Conservation (phyloP, 1,284 basidiomycete genomes). For the Apiotrichum gracile region DNA sequence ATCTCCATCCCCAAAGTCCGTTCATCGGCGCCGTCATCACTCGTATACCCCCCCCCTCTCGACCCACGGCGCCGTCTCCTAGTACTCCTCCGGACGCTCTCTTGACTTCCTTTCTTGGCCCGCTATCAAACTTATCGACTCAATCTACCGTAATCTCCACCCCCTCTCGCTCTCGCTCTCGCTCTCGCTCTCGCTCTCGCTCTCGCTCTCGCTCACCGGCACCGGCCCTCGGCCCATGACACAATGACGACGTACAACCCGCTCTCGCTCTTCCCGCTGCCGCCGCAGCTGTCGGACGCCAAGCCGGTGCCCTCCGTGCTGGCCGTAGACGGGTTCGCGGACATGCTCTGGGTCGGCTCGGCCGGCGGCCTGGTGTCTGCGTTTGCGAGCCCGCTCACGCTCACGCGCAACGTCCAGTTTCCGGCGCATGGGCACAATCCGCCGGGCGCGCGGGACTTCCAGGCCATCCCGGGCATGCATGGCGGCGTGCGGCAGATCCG, state of each 20-base stretch:
- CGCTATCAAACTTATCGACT: too few relatives aligned
- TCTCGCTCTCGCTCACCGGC: background rate
- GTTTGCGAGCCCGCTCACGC: slow-evolving; percentile 57
- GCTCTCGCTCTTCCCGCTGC: slow-evolving; percentile 43
- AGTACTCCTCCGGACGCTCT: too few relatives aligned
- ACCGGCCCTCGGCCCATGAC: slow-evolving; percentile 4
- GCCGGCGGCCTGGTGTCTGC: slow-evolving; percentile 67
- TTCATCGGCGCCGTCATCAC: too few relatives aligned
- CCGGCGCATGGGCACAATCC: slow-evolving; percentile 53
- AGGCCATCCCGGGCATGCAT: slow-evolving; percentile 9
- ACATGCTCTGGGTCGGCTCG: slow-evolving; percentile 81
- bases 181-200: background rate
- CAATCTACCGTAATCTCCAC: background rate
- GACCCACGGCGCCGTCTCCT: too few relatives aligned
- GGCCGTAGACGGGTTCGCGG: slow-evolving; percentile 82
- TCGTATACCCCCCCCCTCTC: too few relatives aligned
- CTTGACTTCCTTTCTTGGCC: too few relatives aligned
- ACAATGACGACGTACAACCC: slow-evolving; percentile 34
- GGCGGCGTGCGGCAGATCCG: slow-evolving; percentile 60
- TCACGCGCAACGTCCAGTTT: slow-evolving; percentile 61
- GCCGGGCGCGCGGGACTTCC: slow-evolving; percentile 35
- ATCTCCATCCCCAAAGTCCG: too few relatives aligned
- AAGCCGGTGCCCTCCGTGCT: slow-evolving; percentile 56
- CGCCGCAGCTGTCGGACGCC: slow-evolving; percentile 32
- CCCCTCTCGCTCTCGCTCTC: background rate